Percentiles rank a stretch among this genome's conserved stretches.
Evolutionary conservation across 2,329 filamentous ascomycete species (phyloP).

Genomic region (Aspergillus sp.): DNA sequence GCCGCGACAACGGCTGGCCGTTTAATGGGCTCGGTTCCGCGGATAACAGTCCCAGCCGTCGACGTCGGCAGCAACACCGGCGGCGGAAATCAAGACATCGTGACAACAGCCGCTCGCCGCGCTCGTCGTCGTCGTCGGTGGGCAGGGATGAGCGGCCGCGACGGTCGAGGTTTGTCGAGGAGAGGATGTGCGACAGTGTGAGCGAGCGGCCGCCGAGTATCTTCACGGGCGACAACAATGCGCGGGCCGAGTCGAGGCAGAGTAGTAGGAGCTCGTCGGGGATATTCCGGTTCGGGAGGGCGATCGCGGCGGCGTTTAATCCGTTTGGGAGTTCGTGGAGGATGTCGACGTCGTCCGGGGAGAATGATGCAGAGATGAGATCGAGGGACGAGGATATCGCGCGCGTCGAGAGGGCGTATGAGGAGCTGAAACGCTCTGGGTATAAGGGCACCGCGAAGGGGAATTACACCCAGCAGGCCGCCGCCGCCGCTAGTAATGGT

Average conservation of each 20-base stretch:
- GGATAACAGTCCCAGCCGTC: conserved; percentile 1
- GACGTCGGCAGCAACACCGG: conserved; percentile 9
- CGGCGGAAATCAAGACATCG: conserved; percentile 1
- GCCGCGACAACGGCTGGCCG: conserved; percentile 39
- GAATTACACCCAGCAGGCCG: conserved; percentile 17
- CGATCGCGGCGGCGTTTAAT: conserved; percentile 45
- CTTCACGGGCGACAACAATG: conserved; percentile 46
- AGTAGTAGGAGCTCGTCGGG: conserved; percentile 33
- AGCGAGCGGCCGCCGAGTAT: conserved; percentile 61
- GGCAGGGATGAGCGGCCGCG: conserved; percentile 26
- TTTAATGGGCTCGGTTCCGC: conserved; percentile 11
- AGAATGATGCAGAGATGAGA: conserved; percentile 8
- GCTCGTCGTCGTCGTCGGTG: conserved; percentile 6
- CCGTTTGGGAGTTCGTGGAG: conserved; percentile 37
- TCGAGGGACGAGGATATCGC: conserved; percentile 36
- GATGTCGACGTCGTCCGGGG: conserved; percentile 39
- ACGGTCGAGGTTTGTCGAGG: conserved; percentile 63
- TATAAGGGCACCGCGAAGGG: conserved; percentile 36
- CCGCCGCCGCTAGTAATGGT: neutral
- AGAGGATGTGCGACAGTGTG: conserved; percentile 74
- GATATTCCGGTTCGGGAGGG: conserved; percentile 48
- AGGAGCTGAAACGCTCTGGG: conserved; percentile 45
- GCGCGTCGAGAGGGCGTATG: conserved; percentile 44
- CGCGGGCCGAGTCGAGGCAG: conserved; percentile 13
- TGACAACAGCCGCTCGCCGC: conserved; percentile 7